Base-by-base conservation (phyloP, 2,329 filamentous ascomycete species). In the Trichoderma pleuroti region DNA sequence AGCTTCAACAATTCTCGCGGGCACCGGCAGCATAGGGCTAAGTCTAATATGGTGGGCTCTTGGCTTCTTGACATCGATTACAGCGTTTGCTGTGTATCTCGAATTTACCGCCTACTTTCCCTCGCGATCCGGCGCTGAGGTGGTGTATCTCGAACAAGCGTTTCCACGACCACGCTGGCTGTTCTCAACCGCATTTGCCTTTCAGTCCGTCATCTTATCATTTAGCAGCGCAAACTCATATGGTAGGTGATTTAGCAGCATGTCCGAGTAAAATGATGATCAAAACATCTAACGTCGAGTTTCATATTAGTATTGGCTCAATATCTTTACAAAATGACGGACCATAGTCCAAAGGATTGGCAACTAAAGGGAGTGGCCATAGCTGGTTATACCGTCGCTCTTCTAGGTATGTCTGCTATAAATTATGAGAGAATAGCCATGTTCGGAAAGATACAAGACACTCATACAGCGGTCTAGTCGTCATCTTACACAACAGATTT, bases 111-210 rank as follows among this genome's bases (percentile, higher is more conserved):
- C 87, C 1, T 91, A 89, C 72, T 92, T 92, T 71, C 89, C 90
- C 0, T 91, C 86, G 75, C 86, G 90, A 9, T 90, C 87, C 2
- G 90, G 90, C 0, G 85, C 86, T 0, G 88, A 92, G 74, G 89
- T 90, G 0, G 90, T 90, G 0, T 92, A 91, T 73, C 83, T 92
- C 0, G 90, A 92, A 74, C 90, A 92, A 75, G 87, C 88, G 0
- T 92, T 86, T 72, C 89, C 89, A 1, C 83, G 88, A 1, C 90
- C 90, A 0, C 86, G 83, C 68, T 90, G 88, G 75, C 84, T 92
- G 72, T 87, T 92, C 62, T 88, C 90, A 0, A 87, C 87, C 0
- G 83, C 88, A 0, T 92, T 90, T 76, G 90, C 90, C 0, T 85
- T 91, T 3, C 87, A 90, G 75, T 85, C 86, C 0, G 87, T 92